Evolutionary conservation across 1,284 basidiomycete genomes (phyloP).

Genomic region (Chiua sp.): DNA sequence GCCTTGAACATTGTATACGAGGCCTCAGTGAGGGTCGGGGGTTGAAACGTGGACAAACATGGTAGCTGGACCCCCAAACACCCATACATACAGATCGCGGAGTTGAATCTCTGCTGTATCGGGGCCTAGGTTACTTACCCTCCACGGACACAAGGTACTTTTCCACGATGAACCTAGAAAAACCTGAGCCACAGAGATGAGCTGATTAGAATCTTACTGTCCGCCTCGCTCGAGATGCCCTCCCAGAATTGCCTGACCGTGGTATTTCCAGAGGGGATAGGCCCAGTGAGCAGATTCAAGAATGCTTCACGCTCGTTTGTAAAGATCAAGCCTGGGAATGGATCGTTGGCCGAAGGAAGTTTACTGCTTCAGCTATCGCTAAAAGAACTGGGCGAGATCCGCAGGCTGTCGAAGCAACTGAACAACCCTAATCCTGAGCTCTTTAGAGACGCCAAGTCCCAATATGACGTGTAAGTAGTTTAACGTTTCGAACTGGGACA

Average conservation of each 20-base stretch:
- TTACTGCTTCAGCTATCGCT: not conserved
- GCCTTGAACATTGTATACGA: too few species aligned
- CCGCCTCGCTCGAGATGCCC: not conserved
- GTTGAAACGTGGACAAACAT: too few species aligned
- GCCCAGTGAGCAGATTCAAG: not conserved
- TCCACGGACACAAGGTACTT: not conserved
- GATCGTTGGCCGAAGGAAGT: not conserved
- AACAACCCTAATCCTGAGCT: not conserved
- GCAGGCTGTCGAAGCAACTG: not conserved
- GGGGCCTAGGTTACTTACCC: too few species aligned
- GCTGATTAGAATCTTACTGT: not conserved
- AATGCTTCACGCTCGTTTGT: not conserved
- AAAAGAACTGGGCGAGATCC: not conserved
- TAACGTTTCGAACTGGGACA: not conserved
- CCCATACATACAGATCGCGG: not conserved
- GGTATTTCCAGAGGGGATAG: not conserved
- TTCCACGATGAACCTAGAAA: not conserved
- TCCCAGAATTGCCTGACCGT: not conserved
- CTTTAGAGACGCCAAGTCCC: not conserved
- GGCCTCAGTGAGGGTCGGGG: too few species aligned
- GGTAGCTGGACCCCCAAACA: not conserved
- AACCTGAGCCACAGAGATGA: not conserved
- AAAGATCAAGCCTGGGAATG: not conserved
- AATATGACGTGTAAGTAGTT: slow-evolving; percentile 1
- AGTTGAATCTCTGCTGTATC: slow-evolving; percentile 1